A percentile compares a stretch with the other conserved stretches of the same genome.
phyloP scores from a whole-genome alignment of 2,329 filamentous ascomycete genomes.

The Penicillium aurantiogriseum region DNA sequence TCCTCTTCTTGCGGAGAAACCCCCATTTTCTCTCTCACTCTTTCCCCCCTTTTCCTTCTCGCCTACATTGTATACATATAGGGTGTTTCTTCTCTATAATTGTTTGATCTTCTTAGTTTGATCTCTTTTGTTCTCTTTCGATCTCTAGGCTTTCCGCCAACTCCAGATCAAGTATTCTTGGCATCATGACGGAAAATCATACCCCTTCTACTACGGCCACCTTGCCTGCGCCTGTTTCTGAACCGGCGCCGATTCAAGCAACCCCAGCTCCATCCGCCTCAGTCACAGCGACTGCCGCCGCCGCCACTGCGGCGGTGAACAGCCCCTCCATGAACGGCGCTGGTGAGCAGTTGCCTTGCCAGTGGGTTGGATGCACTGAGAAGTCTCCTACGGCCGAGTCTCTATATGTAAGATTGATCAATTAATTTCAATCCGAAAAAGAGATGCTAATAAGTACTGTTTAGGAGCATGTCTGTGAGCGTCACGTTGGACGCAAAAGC shows the following conservation, averaged over 20 bases:
- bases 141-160: slow-evolving; percentile 30
- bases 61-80: slow-evolving; percentile 3
- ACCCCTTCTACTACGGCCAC: slow-evolving; percentile 28
- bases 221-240: slow-evolving; percentile 27
- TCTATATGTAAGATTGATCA: slow-evolving; percentile 56
- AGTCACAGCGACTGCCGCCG: slow-evolving; percentile 37
- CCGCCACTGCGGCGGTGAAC: slow-evolving; percentile 39
- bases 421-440: background rate
- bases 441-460: background rate
- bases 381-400: slow-evolving; percentile 57
- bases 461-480: slow-evolving; percentile 96
- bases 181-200: slow-evolving; percentile 42
- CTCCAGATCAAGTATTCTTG: slow-evolving; percentile 38
- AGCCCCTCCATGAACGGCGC: slow-evolving; percentile 32
- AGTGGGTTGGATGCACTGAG: slow-evolving; percentile 64
- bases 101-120: slow-evolving; percentile 3
- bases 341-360: slow-evolving; percentile 50
- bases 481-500: slow-evolving; percentile 97
- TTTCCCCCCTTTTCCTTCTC: slow-evolving; percentile 12
- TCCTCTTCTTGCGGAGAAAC: slow-evolving; percentile 18
- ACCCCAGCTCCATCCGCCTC: slow-evolving; percentile 30
- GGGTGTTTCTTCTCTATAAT: background rate
- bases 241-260: slow-evolving; percentile 25
- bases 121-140: slow-evolving; percentile 13
- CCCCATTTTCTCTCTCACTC: background rate